phyloP scores from a whole-genome alignment of 805 yeast species.

The Metschnikowia dekortorum region DNA sequence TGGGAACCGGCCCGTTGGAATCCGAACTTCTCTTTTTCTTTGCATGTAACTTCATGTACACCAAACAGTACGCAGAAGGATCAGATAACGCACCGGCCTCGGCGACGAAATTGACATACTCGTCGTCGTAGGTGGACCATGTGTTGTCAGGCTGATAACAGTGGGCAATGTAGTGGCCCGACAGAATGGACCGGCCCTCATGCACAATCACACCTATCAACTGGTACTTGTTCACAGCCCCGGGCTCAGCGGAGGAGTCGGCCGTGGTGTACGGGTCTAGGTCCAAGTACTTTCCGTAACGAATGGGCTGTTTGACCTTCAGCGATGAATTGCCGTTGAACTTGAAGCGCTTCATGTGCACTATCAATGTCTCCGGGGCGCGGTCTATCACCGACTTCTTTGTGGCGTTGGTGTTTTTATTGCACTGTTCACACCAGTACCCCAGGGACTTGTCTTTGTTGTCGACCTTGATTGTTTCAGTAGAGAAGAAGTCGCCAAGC shows the following conservation, averaged over 20 bases:
- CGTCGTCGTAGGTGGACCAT: conserved; percentile 96
- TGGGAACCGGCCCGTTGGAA: background rate
- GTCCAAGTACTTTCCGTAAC: conserved; percentile 75
- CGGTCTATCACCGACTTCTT: conserved; percentile 70
- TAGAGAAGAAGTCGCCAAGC: conserved; percentile 74
- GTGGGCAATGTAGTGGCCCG: conserved; percentile 91
- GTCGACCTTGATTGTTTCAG: conserved; percentile 71
- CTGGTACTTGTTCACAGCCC: conserved; percentile 43
- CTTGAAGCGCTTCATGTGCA: conserved; percentile 88
- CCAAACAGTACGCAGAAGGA: conserved; percentile 84
- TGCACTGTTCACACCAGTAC: conserved; percentile 85
- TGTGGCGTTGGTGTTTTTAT: conserved; percentile 67
- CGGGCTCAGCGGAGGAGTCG: conserved; percentile 18
- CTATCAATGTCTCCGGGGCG: conserved; percentile 83
- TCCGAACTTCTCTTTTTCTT: conserved; percentile 24
- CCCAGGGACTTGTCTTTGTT: conserved; percentile 61
- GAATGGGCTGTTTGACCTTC: conserved; percentile 82
- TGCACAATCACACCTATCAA: conserved; percentile 84
- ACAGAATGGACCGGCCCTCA: conserved; percentile 86
- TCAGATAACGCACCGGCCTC: conserved; percentile 75
- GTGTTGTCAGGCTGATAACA: conserved; percentile 88
- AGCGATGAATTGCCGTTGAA: conserved; percentile 76
- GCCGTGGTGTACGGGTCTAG: conserved; percentile 49
- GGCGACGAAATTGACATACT: conserved; percentile 67
- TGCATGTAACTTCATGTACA: conserved; percentile 74